Conservation (phyloP, 129 eudicot genomes). For the Flaveria ramosissima region DNA sequence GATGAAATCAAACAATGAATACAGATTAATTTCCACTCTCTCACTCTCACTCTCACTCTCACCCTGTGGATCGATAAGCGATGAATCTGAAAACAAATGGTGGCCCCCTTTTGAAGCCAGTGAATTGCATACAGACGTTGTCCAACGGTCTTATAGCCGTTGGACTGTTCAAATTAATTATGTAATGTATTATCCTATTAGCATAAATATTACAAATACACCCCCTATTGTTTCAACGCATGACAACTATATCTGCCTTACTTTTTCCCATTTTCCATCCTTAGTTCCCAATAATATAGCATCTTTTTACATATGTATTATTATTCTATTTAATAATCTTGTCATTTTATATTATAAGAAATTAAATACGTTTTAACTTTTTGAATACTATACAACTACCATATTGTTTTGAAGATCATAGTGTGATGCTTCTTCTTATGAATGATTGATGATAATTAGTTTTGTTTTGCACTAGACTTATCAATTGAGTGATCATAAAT, state of each 20-base stretch:
- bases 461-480: too few relatives aligned
- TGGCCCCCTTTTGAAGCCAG: conserved; percentile 34
- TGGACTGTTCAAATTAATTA: conserved; percentile 14
- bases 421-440: too few relatives aligned
- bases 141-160: conserved; percentile 43
- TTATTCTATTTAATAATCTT: too few relatives aligned
- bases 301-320: too few relatives aligned
- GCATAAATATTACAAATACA: conserved; percentile 3
- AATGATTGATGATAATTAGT: too few relatives aligned
- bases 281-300: too few relatives aligned
- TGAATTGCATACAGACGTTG: conserved; percentile 6
- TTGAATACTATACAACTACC: background rate
- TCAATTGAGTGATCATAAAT: too few relatives aligned
- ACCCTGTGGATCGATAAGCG: background rate
- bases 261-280: too few relatives aligned
- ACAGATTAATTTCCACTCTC: background rate
- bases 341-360: too few relatives aligned
- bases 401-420: too few relatives aligned
- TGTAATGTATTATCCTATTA: background rate
- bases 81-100: conserved; percentile 14
- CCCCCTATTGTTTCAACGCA: conserved; percentile 9
- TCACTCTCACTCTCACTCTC: background rate
- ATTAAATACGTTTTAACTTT: background rate
- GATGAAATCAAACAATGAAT: background rate
- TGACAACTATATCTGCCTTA: background rate